These are phyloP conservation scores for Yamadazyma oceani DNA, from an alignment of 1,139 yeast genomes.

Conservation along the genomic window DNA sequence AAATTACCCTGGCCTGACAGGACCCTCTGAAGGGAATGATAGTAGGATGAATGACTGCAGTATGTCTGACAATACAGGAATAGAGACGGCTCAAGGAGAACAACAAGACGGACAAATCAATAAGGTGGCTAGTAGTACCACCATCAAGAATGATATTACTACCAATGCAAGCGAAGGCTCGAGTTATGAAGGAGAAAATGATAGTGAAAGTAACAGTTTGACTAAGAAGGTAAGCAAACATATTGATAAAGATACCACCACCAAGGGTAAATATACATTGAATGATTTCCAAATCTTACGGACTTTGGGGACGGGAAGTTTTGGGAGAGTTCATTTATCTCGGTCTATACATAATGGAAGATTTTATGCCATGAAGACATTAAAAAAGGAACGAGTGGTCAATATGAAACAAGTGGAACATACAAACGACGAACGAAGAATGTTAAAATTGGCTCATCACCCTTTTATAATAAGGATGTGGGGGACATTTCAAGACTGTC, in stretches of 20 bases:
- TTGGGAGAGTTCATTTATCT: slow-evolving; percentile 62
- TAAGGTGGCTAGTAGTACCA: too few relatives aligned
- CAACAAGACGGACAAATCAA: too few relatives aligned
- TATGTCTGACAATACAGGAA: too few relatives aligned
- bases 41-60: too few relatives aligned
- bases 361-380: slow-evolving; percentile 59
- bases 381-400: slow-evolving; percentile 58
- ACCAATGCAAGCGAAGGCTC: background rate
- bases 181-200: background rate
- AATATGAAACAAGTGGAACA: slow-evolving; percentile 65
- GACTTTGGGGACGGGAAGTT: slow-evolving; percentile 62
- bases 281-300: slow-evolving; percentile 54
- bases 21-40: too few relatives aligned
- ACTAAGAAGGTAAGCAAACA: slow-evolving; percentile 17
- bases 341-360: slow-evolving; percentile 60
- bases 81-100: too few relatives aligned
- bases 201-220: background rate
- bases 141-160: background rate
- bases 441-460: slow-evolving; percentile 56
- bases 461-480: slow-evolving; percentile 64
- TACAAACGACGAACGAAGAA: slow-evolving; percentile 61
- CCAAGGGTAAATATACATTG: slow-evolving; percentile 58
- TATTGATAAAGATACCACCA: slow-evolving; percentile 22
- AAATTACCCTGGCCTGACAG: too few relatives aligned
- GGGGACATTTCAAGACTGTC: slow-evolving; percentile 63